phyloP scores from a whole-genome alignment of 2,329 filamentous ascomycete genomes.

The Blastomyces parvus region DNA sequence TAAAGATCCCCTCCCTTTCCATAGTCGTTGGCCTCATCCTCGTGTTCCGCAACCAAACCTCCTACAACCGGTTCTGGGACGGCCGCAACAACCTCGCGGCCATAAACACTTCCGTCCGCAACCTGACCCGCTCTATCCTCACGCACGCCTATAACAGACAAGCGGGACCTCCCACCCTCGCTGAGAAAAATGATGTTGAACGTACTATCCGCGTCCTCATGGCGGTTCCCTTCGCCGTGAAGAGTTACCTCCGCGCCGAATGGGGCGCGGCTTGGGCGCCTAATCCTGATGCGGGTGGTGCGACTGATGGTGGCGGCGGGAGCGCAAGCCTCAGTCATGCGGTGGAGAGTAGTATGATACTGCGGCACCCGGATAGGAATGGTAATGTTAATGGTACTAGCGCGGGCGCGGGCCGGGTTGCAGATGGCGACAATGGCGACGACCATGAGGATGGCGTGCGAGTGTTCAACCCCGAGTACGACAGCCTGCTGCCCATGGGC shows the following conservation, averaged over 20 bases:
- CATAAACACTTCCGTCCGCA: slow-evolving; percentile 50
- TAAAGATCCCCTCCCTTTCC: slow-evolving; percentile 49
- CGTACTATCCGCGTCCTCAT: slow-evolving; percentile 49
- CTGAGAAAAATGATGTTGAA: slow-evolving; percentile 50
- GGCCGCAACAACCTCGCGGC: slow-evolving; percentile 49
- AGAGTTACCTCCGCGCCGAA: slow-evolving; percentile 55
- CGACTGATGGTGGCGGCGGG: background rate
- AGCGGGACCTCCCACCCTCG: slow-evolving; percentile 24
- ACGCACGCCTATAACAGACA: slow-evolving; percentile 36
- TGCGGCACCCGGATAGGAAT: background rate
- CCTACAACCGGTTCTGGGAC: slow-evolving; percentile 57
- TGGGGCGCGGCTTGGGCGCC: slow-evolving; percentile 41
- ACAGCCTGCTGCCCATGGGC: slow-evolving; percentile 41
- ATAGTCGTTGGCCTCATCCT: slow-evolving; percentile 60
- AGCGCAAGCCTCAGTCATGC: background rate
- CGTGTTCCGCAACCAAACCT: slow-evolving; percentile 56
- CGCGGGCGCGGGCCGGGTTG: background rate
- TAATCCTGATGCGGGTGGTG: background rate
- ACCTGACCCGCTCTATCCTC: slow-evolving; percentile 49
- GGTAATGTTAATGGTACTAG: background rate
- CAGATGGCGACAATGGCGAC: slow-evolving; percentile 10
- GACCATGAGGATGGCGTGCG: slow-evolving; percentile 20
- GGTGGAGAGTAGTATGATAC: background rate
- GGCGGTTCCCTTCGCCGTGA: slow-evolving; percentile 54
- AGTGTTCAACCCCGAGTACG: slow-evolving; percentile 40